Percentiles rank a stretch among this genome's conserved stretches.
phyloP scores from a whole-genome alignment of 768 basidiomycete species.

The Mycena leptocephala region DNA sequence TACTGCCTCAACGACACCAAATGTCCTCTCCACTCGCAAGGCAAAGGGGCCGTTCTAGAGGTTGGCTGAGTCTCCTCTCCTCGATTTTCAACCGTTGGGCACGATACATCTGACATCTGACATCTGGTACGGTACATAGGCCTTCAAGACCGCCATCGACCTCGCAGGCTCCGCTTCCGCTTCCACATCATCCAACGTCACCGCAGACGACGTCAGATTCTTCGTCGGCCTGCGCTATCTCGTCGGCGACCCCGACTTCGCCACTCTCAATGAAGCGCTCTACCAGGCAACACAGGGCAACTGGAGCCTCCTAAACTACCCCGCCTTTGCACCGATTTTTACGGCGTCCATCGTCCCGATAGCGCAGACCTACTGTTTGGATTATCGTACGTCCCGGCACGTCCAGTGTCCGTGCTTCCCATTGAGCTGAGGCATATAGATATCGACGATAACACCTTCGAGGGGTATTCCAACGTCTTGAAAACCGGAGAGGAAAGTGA shows the following conservation, averaged over 20 bases:
- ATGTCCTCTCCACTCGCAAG: conserved; percentile 19
- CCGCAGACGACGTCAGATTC: conserved; percentile 19
- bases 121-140: not conserved
- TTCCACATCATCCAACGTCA: not conserved
- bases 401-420: too few relatives aligned
- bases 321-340: not conserved
- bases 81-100: not conserved
- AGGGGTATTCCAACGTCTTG: conserved; percentile 21
- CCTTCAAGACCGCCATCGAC: conserved; percentile 10
- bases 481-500: conserved; percentile 12
- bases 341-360: conserved; percentile 8
- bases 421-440: conserved; percentile 1
- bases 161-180: conserved; percentile 3
- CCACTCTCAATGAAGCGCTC: conserved; percentile 10
- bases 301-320: conserved; percentile 8
- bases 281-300: conserved; percentile 18
- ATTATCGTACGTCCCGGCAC: conserved; percentile 13
- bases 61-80: not conserved
- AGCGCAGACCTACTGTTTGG: conserved; percentile 17
- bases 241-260: conserved; percentile 20
- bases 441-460: conserved; percentile 25
- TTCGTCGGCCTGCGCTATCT: conserved; percentile 11
- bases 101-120: not conserved
- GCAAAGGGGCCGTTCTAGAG: conserved; percentile 22
- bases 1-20: conserved; percentile 14